Base-by-base conservation (phyloP, 2,329 filamentous ascomycete genomes). In the Penicillium sp. region DNA sequence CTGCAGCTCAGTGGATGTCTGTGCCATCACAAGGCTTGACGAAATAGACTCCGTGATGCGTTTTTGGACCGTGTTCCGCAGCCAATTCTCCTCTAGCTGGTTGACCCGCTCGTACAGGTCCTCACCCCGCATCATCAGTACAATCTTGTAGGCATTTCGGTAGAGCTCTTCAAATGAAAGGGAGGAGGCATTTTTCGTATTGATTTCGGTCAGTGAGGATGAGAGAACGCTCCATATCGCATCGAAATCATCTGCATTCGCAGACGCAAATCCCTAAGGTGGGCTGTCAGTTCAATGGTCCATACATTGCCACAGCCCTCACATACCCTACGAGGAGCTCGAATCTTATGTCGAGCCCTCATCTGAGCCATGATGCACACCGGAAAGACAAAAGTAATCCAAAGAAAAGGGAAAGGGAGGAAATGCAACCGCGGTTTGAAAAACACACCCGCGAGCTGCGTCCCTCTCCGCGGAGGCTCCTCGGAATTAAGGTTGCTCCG, bases 91-190 rank as follows among this genome's bases (percentile, higher is more conserved):
- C 66, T 97, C 91, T 39, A 95, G 88, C 2, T 81, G 71, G 54
- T 84, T 85, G 33, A 97, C 89, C 7, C 79, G 76, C 4, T 85
- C 78, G 66, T 97, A 97, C 1, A 98, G 76, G 8, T 83, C 73
- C 21, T 86, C 80, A 17, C 90, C 90, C 53, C 89, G 84, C 69
- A 91, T 94, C 67, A 85, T 86, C 23, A 96, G 71, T 1, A 97
- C 91, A 14, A 97, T 87, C 64, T 93, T 91, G 69, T 98, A 98
- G 4, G 88, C 87, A 39, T 86, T 86, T 42, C 93, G 85, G 69
- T 98, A 98, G 1, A 98, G 79, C 58, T 94, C 86, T 65, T 98
- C 93, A 70, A 96, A 98, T 1, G 90, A 95, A 2, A 98, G 79
- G 11, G 78, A 77, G 7, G 89, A 94, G 45, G 89, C 89, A 63